These are phyloP conservation scores for Citrus mangshanensis DNA, from an alignment of 345 rosid genomes.

Conservation along the genomic window DNA sequence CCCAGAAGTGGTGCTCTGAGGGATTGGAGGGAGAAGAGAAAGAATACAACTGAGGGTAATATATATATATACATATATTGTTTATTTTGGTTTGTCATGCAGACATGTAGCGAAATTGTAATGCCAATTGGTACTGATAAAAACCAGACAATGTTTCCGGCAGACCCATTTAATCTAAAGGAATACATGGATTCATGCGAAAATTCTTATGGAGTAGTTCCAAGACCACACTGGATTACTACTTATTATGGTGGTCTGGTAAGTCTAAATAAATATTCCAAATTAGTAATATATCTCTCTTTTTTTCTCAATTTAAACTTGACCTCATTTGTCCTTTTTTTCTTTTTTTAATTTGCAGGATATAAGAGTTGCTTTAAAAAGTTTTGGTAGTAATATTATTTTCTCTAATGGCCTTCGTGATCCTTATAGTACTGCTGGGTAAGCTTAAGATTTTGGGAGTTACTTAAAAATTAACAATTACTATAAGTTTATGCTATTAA, in stretches of 20 bases:
- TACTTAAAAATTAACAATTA: too few relatives aligned
- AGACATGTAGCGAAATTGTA: slow-evolving; percentile 25
- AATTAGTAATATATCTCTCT: neutral
- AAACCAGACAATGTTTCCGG: slow-evolving; percentile 14
- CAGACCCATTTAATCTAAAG: slow-evolving; percentile 11
- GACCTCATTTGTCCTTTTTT: neutral
- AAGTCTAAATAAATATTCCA: neutral
- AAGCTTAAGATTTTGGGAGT: neutral
- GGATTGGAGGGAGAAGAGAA: too few relatives aligned
- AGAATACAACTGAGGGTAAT: too few relatives aligned
- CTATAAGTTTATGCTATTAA: neutral
- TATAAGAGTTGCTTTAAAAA: slow-evolving; percentile 13
- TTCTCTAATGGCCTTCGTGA: slow-evolving; percentile 32
- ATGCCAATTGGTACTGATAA: slow-evolving; percentile 8
- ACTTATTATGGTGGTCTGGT: slow-evolving; percentile 20
- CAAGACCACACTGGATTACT: slow-evolving; percentile 20
- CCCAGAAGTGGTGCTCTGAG: too few relatives aligned
- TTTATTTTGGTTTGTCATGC: neutral
- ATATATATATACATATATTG: too few relatives aligned
- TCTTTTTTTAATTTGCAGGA: slow-evolving; percentile 5
- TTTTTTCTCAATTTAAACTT: too few relatives aligned
- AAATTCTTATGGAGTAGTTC: neutral
- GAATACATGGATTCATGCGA: neutral
- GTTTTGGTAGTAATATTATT: slow-evolving; percentile 28
- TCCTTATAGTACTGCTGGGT: slow-evolving; percentile 30